These are phyloP conservation scores for Porodaedalea pini DNA, from an alignment of 1,284 basidiomycete species.

Conservation along the genomic window DNA sequence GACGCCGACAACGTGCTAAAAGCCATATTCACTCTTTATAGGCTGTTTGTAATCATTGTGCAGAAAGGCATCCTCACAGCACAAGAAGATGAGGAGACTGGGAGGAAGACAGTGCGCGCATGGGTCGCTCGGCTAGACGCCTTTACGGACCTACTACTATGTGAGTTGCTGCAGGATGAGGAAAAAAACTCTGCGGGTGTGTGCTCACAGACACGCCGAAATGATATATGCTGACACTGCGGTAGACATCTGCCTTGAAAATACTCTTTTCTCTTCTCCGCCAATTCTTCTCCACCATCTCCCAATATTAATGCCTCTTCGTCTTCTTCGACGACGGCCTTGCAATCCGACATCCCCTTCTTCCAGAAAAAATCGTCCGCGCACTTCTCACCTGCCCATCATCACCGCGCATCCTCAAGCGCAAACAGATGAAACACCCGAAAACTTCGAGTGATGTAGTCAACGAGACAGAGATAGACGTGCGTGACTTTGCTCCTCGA, in stretches of 20 bases:
- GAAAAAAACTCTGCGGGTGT: conserved; percentile 60
- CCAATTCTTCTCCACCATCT: conserved; percentile 64
- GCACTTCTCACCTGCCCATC: conserved; percentile 60
- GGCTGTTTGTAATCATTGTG: conserved; percentile 71
- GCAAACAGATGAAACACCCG: conserved; percentile 21
- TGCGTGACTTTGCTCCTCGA: conserved; percentile 62
- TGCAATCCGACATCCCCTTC: conserved; percentile 61
- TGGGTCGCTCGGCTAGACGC: conserved; percentile 72
- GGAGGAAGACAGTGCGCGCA: conserved; percentile 60
- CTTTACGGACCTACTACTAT: conserved; percentile 65
- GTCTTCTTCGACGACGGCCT: conserved; percentile 35
- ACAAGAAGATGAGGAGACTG: conserved; percentile 42
- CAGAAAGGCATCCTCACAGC: conserved; percentile 52
- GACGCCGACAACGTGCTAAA: conserved; percentile 58
- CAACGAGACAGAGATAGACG: conserved; percentile 46
- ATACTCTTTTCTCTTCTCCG: conserved; percentile 81
- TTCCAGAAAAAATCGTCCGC: conserved; percentile 63
- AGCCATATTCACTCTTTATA: conserved; percentile 78
- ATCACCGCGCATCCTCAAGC: conserved; percentile 37
- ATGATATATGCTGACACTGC: not conserved
- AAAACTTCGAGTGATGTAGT: conserved; percentile 17
- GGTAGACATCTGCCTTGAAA: conserved; percentile 68
- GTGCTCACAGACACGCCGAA: conserved; percentile 28
- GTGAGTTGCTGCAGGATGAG: conserved; percentile 68
- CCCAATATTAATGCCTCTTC: conserved; percentile 28